These are phyloP conservation scores for Podospora conica DNA, from an alignment of 495 filamentous ascomycete genomes.

Conservation along the genomic window DNA sequence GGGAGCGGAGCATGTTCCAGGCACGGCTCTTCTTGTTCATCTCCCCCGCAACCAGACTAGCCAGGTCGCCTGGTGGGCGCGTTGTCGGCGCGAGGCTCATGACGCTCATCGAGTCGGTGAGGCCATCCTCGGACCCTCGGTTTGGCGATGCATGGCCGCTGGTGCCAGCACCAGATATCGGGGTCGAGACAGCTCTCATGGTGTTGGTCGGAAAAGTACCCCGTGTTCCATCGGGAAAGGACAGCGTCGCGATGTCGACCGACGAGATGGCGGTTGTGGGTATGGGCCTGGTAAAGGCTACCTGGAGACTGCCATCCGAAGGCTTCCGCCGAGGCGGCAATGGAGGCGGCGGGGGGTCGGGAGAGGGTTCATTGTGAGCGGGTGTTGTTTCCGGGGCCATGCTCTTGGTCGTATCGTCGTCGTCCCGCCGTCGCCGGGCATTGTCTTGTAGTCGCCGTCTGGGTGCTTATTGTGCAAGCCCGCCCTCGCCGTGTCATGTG, in stretches of 20 bases:
- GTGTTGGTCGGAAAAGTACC: constrained; percentile 52
- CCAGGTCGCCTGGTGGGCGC: constrained; percentile 66
- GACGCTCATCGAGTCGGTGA: constrained; percentile 77
- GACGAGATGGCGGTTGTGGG: constrained; percentile 79
- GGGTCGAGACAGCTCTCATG: constrained; percentile 32
- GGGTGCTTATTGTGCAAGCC: neutral
- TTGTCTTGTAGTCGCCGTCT: constrained; percentile 8
- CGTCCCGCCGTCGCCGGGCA: constrained; percentile 12
- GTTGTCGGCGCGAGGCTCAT: constrained; percentile 74
- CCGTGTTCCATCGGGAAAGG: constrained; percentile 60
- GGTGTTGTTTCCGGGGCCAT: constrained; percentile 24
- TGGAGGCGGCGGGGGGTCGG: constrained; percentile 33
- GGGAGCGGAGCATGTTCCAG: constrained; percentile 53
- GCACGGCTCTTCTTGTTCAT: constrained; percentile 51
- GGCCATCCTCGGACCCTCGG: constrained; percentile 18
- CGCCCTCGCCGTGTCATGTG: neutral
- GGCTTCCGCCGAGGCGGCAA: constrained; percentile 55
- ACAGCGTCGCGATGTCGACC: constrained; percentile 66
- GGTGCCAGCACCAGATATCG: constrained; percentile 13
- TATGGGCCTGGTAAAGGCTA: constrained; percentile 43
- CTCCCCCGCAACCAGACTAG: constrained; percentile 73
- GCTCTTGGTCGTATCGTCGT: constrained; percentile 11
- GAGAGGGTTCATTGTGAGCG: constrained; percentile 7
- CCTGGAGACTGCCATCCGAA: constrained; percentile 28
- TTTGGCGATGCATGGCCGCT: constrained; percentile 29